Conservation (phyloP, 768 basidiomycete genomes). For the Leccinum arenicola region DNA sequence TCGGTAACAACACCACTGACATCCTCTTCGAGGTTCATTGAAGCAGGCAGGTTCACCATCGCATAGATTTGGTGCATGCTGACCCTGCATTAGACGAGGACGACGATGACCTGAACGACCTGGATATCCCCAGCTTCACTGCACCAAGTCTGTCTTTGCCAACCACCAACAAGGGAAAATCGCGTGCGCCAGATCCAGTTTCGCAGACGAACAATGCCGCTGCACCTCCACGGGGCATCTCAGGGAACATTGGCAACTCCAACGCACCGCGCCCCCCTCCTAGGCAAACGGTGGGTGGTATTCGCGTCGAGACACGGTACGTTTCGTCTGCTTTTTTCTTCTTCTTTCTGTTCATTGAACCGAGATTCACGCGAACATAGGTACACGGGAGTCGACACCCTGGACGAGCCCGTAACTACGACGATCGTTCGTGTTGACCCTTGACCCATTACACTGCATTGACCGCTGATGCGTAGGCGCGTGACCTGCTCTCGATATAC, state of each 20-base stretch:
- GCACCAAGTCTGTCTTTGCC: conserved; percentile 56
- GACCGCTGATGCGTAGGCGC: conserved; percentile 49
- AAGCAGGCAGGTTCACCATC: conserved; percentile 53
- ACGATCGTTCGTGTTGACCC: conserved; percentile 70
- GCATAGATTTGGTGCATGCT: neutral
- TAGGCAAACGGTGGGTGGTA: conserved; percentile 75
- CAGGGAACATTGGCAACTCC: conserved; percentile 71
- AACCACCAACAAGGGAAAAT: conserved; percentile 65
- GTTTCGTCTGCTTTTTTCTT: conserved; percentile 16
- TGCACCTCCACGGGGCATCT: conserved; percentile 41
- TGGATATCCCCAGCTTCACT: conserved; percentile 75
- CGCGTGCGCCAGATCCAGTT: conserved; percentile 54
- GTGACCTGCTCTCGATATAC: conserved; percentile 89
- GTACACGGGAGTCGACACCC: conserved; percentile 80
- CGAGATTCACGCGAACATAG: conserved; percentile 25
- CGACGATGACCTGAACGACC: conserved; percentile 82
- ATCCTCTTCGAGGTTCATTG: conserved; percentile 73
- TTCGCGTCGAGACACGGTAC: conserved; percentile 86
- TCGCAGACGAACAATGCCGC: conserved; percentile 38
- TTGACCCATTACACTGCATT: conserved; percentile 6
- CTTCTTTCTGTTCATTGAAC: too few species aligned
- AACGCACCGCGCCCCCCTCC: conserved; percentile 40
- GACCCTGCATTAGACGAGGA: conserved; percentile 45
- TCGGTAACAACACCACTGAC: conserved; percentile 47
- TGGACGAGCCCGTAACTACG: conserved; percentile 86